Percentiles rank a stretch among this genome's conserved stretches.
phyloP scores from a whole-genome alignment of 495 filamentous ascomycete genomes.

The Talaromyces stipitatus region DNA sequence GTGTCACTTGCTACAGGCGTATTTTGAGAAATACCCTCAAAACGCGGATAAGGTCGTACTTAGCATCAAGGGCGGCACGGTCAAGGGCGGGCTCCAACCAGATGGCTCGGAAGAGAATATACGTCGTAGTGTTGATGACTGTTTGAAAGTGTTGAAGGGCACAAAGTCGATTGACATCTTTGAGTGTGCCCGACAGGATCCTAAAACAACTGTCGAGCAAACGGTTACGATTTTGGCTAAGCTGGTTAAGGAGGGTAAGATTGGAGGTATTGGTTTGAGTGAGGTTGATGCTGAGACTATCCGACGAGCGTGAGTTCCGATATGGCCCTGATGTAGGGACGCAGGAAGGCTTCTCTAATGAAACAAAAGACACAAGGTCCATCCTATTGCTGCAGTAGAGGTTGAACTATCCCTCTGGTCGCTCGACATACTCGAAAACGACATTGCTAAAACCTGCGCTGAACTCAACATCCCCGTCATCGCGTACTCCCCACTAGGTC shows the following conservation, averaged over 20 bases:
- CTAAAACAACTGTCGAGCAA: slow-evolving; percentile 50
- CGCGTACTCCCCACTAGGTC: slow-evolving; percentile 54
- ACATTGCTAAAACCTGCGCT: slow-evolving; percentile 61
- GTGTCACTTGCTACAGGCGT: slow-evolving; percentile 47
- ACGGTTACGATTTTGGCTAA: slow-evolving; percentile 49
- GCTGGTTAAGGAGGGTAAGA: slow-evolving; percentile 66
- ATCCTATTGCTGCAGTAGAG: slow-evolving; percentile 68
- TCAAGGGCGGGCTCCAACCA: slow-evolving; percentile 23
- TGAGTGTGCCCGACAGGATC: slow-evolving; percentile 67
- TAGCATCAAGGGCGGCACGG: slow-evolving; percentile 50
- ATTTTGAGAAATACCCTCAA: slow-evolving; percentile 54
- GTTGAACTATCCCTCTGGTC: slow-evolving; percentile 69
- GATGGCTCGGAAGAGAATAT: slow-evolving; percentile 58
- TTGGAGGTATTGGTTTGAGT: slow-evolving; percentile 68
- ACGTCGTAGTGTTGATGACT: slow-evolving; percentile 59
- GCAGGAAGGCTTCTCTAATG: neutral
- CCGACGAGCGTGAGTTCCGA: slow-evolving; percentile 46
- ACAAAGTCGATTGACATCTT: slow-evolving; percentile 82
- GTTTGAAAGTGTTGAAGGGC: slow-evolving; percentile 47
- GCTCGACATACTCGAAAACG: slow-evolving; percentile 64
- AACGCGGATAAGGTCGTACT: slow-evolving; percentile 53
- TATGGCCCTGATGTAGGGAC: neutral
- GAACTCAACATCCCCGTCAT: slow-evolving; percentile 65
- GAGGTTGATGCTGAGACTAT: slow-evolving; percentile 72
- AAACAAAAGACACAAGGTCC: slow-evolving; percentile 52